Evolutionary conservation across 2,329 filamentous ascomycete genomes (phyloP).

Genomic region (Penicillium sclerotiorum): DNA sequence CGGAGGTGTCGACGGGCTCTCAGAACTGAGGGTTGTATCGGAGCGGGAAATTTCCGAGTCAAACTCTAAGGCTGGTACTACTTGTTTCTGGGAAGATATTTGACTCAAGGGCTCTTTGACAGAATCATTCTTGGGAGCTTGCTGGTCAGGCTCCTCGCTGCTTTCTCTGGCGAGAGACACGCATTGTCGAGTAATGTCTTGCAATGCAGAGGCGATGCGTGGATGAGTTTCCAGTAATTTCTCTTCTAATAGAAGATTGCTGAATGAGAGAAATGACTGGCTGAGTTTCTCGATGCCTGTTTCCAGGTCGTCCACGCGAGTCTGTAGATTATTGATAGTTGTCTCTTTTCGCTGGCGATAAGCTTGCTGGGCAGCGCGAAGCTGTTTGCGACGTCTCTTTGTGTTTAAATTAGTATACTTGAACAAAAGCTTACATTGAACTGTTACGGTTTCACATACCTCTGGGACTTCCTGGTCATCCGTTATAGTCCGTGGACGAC

Average conservation of each 20-base stretch:
- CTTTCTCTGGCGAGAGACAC: constrained; percentile 25
- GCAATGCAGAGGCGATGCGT: constrained; percentile 22
- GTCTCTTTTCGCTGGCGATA: constrained; percentile 31
- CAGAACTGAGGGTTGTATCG: constrained; percentile 5
- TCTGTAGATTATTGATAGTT: constrained; percentile 27
- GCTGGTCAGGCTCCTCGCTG: constrained; percentile 14
- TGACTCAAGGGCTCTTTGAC: no score
- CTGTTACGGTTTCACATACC: constrained; percentile 14
- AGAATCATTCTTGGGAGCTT: background rate
- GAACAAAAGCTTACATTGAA: background rate
- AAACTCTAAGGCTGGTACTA: background rate
- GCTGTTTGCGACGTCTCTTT: constrained; percentile 31
- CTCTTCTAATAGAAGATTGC: constrained; percentile 26
- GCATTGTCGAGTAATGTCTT: constrained; percentile 27
- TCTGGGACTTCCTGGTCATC: constrained; percentile 27
- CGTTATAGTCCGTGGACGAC: constrained; percentile 24
- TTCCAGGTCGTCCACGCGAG: constrained; percentile 27
- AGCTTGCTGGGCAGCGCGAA: constrained; percentile 29
- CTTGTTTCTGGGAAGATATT: constrained; percentile 7
- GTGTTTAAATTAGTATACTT: constrained; percentile 9
- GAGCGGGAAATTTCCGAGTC: constrained; percentile 4
- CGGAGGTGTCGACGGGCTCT: constrained; percentile 9
- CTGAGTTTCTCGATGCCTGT: constrained; percentile 27
- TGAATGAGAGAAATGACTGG: constrained; percentile 30
- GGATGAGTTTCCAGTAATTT: constrained; percentile 20